Evolutionary conservation across 768 basidiomycete species (phyloP), one percentile per base, ranked within the genome.

Genomic region (Mycena sanguinolenta): DNA sequence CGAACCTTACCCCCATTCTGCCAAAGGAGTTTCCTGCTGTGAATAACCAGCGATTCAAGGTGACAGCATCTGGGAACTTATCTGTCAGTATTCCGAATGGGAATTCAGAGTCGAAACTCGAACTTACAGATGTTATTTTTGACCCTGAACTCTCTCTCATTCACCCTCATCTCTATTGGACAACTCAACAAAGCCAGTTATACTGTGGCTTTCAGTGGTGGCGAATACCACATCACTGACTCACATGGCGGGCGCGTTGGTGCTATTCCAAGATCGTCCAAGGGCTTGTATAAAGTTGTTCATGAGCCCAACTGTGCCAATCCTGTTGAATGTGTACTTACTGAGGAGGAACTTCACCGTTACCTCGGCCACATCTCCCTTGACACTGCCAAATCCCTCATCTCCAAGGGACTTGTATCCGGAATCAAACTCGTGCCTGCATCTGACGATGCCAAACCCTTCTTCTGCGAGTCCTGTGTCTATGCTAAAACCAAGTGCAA

Each of bases 281-380:
- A 70, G 36, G 39, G 76, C 14, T 61, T 79, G 21, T 81, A 82
- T 53, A 39, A 39, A 17, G 39, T 39, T 17, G 16, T 39, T 39
- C 39, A 39, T 39, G 39, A 39, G 39, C 39, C 55, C 21, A 63
- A 60, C 17, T n/a, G 16, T 2, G 73, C 67, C 3, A 52, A 61
- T 42, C 59, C 66, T 28, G 70, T 70, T 16, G 72, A 64, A 0
- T 75, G 79, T 38, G 27, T 34, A 27, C 61, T 82, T 34, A 78
- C 74, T 36, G 63, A 81, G 49, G 65, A 77, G 19, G 72, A 82
- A 53, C 63, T 81, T 4, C 79, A 81, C 39, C 69, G 72, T 23
- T 58, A 68, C 1, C 75, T 81, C 75, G 82, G 80, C 1, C 81
- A 82, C 63, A 79, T 78, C 25, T 65, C 77, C 13, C 75, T 70